Evolutionary conservation across 805 yeast species (phyloP).

Genomic region (Lipomyces yamadae): DNA sequence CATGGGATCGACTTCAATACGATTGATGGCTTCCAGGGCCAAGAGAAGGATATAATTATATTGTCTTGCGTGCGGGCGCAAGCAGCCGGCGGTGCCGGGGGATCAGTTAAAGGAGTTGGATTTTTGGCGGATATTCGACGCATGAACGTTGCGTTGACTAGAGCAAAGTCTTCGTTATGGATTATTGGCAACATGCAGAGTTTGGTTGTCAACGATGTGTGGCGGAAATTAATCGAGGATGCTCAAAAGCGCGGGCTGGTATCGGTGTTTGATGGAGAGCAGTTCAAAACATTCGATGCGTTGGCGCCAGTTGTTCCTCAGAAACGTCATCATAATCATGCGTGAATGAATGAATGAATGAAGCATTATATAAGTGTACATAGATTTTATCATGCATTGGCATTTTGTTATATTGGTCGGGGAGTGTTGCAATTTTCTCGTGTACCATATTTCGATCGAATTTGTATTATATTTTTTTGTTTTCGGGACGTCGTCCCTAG

Average conservation of each 20-base stretch:
- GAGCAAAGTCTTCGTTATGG: slow-evolving; percentile 93
- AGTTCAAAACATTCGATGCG: not conserved
- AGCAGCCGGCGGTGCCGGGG: slow-evolving; percentile 38
- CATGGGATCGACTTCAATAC: slow-evolving; percentile 85
- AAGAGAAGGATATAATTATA: slow-evolving; percentile 91
- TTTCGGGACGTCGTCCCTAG: too few species aligned
- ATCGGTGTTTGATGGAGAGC: slow-evolving; percentile 17
- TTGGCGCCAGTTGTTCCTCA: not conserved
- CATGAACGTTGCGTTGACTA: slow-evolving; percentile 95
- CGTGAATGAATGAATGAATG: not conserved
- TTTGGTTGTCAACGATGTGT: slow-evolving; percentile 65
- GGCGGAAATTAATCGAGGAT: slow-evolving; percentile 72
- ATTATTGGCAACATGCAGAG: slow-evolving; percentile 80
- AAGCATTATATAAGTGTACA: not conserved
- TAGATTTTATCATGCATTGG: not conserved
- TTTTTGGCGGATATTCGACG: slow-evolving; percentile 89
- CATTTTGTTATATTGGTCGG: not conserved
- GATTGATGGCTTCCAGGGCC: slow-evolving; percentile 98
- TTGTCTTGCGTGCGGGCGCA: slow-evolving; percentile 96
- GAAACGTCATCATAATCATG: slow-evolving; percentile 1
- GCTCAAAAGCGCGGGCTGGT: slow-evolving; percentile 57
- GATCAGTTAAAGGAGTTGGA: slow-evolving; percentile 98
- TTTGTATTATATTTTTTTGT: not conserved
- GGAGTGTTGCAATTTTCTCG: not conserved
- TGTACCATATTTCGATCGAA: not conserved